Conservation (phyloP, 148 eudicot genomes). For the Nyssa sinensis region DNA sequence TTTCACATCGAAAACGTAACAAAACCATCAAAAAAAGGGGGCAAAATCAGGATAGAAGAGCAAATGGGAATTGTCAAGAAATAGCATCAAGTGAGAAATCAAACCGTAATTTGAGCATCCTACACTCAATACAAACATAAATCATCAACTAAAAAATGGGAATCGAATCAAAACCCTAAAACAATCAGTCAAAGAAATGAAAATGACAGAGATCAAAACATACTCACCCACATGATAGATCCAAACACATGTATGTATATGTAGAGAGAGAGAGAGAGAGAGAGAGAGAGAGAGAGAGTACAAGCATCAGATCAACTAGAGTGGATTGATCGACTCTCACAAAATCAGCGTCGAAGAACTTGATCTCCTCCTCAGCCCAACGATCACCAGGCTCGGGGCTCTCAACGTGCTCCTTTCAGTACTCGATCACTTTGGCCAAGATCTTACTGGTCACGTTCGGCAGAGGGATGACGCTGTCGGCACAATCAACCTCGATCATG, state of each 20-base stretch:
- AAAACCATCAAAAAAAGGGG: not conserved
- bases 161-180: not conserved
- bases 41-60: too few species aligned
- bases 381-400: conserved; percentile 28
- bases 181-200: not conserved
- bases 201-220: not conserved
- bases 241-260: not conserved
- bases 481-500: conserved; percentile 48
- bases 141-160: not conserved
- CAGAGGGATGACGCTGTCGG: conserved; percentile 42
- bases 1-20: not conserved
- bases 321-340: conserved; percentile 49
- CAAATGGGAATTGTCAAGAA: too few species aligned
- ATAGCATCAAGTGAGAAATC: not conserved
- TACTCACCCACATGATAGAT: not conserved
- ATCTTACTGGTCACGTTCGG: conserved; percentile 46
- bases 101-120: not conserved
- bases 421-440: conserved; percentile 46
- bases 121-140: too few species aligned
- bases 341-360: conserved; percentile 41
- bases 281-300: conserved; percentile 6
- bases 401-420: conserved; percentile 45
- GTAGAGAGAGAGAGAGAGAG: not conserved
- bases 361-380: conserved; percentile 33
- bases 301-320: conserved; percentile 50